Percentiles rank a stretch among this genome's conserved stretches.
phyloP scores from a whole-genome alignment of 768 basidiomycete genomes.

The Psilocybe sp. region DNA sequence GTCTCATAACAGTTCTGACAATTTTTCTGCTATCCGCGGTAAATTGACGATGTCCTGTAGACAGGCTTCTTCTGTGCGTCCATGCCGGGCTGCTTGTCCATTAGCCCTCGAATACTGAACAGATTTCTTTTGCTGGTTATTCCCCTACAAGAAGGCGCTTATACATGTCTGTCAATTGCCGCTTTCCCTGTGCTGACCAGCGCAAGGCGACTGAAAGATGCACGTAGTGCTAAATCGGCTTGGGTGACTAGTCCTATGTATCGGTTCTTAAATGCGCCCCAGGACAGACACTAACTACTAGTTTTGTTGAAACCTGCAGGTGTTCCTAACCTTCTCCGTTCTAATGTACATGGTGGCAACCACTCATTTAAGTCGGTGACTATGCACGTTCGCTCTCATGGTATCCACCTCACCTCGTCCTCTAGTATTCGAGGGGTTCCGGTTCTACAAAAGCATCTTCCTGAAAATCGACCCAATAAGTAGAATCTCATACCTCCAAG shows the following conservation, averaged over 20 bases:
- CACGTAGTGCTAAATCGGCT: neutral
- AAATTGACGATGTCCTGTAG: too few species aligned
- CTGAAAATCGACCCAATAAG: slow-evolving; percentile 12
- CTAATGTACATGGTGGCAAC: slow-evolving; percentile 25
- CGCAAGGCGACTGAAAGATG: neutral
- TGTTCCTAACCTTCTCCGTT: slow-evolving; percentile 19
- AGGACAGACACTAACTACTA: neutral
- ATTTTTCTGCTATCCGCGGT: too few species aligned
- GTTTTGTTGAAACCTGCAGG: slow-evolving; percentile 4
- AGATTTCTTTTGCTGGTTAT: too few species aligned
- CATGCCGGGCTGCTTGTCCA: too few species aligned
- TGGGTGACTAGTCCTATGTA: too few species aligned
- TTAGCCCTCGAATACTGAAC: too few species aligned
- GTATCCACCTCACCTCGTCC: neutral
- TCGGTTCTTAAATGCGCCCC: too few species aligned
- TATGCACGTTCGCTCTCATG: neutral
- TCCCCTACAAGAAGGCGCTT: slow-evolving; percentile 6
- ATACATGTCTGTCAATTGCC: slow-evolving; percentile 10
- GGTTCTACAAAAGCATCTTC: slow-evolving; percentile 17
- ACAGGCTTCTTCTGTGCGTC: too few species aligned
- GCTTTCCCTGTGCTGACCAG: slow-evolving; percentile 10
- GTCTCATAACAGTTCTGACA: too few species aligned
- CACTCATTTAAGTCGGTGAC: slow-evolving; percentile 17
- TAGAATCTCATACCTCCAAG: slow-evolving; percentile 11
- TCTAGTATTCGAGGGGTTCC: slow-evolving; percentile 3